Conservation (phyloP, 2,329 filamentous ascomycete species). For the Spiromastix sp. region DNA sequence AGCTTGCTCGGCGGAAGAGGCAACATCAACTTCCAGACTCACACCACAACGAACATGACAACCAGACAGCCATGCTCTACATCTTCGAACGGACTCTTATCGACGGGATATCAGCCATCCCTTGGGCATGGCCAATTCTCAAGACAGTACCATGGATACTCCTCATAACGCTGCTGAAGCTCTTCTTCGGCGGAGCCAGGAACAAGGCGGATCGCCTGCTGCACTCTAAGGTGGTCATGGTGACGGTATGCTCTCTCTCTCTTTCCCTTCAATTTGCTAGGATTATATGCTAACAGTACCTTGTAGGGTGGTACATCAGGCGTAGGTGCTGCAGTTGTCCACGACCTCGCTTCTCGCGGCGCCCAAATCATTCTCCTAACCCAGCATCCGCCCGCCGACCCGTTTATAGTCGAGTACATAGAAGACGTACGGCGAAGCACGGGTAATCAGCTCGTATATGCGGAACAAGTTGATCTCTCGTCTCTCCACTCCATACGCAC, state of each 20-base stretch:
- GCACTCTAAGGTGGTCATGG: conserved; percentile 87
- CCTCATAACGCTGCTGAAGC: conserved; percentile 53
- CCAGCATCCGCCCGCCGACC: conserved; percentile 66
- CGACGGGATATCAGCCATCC: conserved; percentile 45
- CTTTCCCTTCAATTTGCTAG: not conserved
- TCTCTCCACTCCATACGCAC: conserved; percentile 82
- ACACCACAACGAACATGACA: no score
- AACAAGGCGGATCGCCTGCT: conserved; percentile 73
- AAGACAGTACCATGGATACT: conserved; percentile 43
- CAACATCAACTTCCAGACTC: no score
- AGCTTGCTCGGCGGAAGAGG: no score
- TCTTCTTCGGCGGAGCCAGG: conserved; percentile 62
- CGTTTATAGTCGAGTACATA: conserved; percentile 86
- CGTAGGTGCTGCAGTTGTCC: conserved; percentile 68
- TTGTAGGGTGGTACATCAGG: conserved; percentile 76
- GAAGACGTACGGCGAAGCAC: conserved; percentile 71
- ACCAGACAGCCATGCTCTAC: no score
- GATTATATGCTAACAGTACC: conserved; percentile 11
- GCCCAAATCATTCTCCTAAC: conserved; percentile 88
- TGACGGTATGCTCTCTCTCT: conserved; percentile 58
- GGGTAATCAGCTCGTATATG: conserved; percentile 80
- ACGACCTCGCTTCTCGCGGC: conserved; percentile 66
- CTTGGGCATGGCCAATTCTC: conserved; percentile 43
- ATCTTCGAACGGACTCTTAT: conserved; percentile 44
- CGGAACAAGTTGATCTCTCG: conserved; percentile 83